These are phyloP conservation scores for Neonectria punicea DNA, from an alignment of 2,329 filamentous ascomycete genomes.

Conservation along the genomic window DNA sequence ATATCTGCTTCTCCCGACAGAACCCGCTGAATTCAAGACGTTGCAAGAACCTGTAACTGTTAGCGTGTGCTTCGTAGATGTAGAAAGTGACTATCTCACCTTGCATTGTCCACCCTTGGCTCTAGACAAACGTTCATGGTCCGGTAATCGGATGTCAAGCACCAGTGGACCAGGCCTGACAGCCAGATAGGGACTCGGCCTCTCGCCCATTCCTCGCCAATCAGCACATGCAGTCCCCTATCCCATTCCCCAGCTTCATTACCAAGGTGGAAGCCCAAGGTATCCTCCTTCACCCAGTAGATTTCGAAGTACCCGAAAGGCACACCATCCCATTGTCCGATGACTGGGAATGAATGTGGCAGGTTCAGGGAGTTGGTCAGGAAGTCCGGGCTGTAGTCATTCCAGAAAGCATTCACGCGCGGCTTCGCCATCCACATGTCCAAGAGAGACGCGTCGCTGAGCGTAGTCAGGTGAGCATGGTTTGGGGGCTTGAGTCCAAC, in stretches of 20 bases:
- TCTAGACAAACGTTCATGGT: constrained; percentile 88
- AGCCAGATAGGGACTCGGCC: constrained; percentile 87
- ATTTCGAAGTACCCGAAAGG: constrained; percentile 98
- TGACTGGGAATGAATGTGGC: constrained; percentile 86
- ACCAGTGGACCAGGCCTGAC: constrained; percentile 87
- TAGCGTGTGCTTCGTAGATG: not conserved
- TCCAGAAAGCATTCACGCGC: constrained; percentile 89
- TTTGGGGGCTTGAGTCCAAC: constrained; percentile 53
- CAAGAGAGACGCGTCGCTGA: constrained; percentile 70
- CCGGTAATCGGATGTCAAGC: constrained; percentile 78
- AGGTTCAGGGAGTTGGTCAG: constrained; percentile 72
- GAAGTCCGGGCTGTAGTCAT: constrained; percentile 72
- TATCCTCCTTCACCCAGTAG: constrained; percentile 97
- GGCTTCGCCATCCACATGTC: constrained; percentile 90
- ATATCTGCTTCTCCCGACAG: constrained; percentile 84
- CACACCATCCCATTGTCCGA: constrained; percentile 93
- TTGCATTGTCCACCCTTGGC: constrained; percentile 89
- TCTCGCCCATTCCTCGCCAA: constrained; percentile 92
- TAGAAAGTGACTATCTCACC: constrained; percentile 65
- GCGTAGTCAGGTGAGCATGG: constrained; percentile 53
- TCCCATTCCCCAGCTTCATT: constrained; percentile 81
- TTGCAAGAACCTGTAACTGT: constrained; percentile 48
- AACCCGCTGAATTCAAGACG: constrained; percentile 83
- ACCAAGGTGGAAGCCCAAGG: constrained; percentile 75
- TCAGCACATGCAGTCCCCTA: constrained; percentile 85